Percentiles rank a stretch among this genome's conserved stretches.
Evolutionary conservation across 148 eudicot genomes (phyloP).

Genomic region (Rhododendron molle): DNA sequence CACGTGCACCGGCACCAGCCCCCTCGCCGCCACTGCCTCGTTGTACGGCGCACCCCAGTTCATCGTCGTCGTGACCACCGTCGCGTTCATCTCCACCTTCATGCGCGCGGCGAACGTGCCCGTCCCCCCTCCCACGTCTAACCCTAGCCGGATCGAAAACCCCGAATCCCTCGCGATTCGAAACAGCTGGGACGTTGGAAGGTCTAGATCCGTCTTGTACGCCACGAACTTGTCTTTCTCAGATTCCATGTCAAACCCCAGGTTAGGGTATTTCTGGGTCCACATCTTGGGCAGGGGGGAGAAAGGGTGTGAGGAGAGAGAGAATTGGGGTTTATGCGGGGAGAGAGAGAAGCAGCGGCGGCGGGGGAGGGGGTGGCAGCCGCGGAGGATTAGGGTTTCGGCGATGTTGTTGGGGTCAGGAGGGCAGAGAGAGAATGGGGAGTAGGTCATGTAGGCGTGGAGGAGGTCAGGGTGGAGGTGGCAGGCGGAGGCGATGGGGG

Average conservation of each 20-base stretch:
- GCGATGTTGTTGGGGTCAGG: constrained; percentile 35
- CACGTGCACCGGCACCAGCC: constrained; percentile 68
- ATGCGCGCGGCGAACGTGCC: constrained; percentile 70
- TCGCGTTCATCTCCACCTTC: constrained; percentile 57
- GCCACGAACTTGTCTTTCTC: constrained; percentile 37
- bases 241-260: constrained; percentile 49
- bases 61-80: constrained; percentile 69
- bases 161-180: constrained; percentile 29
- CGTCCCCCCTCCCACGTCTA: constrained; percentile 77
- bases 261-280: constrained; percentile 29
- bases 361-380: constrained; percentile 89
- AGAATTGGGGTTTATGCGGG: constrained; percentile 17
- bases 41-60: constrained; percentile 67
- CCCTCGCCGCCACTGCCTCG: constrained; percentile 68
- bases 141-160: constrained; percentile 43
- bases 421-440: constrained; percentile 57
- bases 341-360: constrained; percentile 60
- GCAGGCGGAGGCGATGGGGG: constrained; percentile 72
- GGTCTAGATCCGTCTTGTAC: constrained; percentile 61
- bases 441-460: constrained; percentile 73
- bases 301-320: constrained; percentile 35
- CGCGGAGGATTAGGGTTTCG: constrained; percentile 68
- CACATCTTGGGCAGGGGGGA: constrained; percentile 32
- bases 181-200: constrained; percentile 54
- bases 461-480: constrained; percentile 55